Conservation (phyloP, 2,329 filamentous ascomycete genomes). For the Fusarium haematococcum region DNA sequence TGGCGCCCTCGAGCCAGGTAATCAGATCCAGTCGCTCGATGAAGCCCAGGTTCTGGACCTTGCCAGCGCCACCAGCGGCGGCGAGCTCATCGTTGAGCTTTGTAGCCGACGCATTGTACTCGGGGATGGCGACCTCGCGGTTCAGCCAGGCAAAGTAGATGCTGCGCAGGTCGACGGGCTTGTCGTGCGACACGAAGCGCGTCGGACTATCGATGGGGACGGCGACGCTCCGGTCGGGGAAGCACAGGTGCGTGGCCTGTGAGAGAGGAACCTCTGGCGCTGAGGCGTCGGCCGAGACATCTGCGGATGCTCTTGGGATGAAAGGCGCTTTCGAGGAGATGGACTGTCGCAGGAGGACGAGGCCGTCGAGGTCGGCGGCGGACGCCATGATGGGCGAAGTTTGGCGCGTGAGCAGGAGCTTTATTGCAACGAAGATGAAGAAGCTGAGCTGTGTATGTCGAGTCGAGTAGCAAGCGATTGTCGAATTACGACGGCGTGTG, state of each 20-base stretch:
- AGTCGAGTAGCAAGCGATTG: background rate
- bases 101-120: constrained; percentile 88
- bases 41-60: constrained; percentile 90
- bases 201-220: constrained; percentile 80
- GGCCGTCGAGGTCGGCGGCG: constrained; percentile 75
- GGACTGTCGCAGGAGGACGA: constrained; percentile 84
- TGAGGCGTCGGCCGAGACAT: constrained; percentile 72
- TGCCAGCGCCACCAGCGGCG: constrained; percentile 69
- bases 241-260: constrained; percentile 82
- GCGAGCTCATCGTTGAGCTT: constrained; percentile 83
- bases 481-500: constrained; percentile 3
- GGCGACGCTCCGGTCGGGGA: constrained; percentile 71
- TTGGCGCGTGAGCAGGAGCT: constrained; percentile 4
- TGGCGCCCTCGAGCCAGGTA: constrained; percentile 91
- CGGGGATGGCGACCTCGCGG: constrained; percentile 87
- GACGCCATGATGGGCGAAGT: constrained; percentile 61
- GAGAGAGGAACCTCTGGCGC: constrained; percentile 74
- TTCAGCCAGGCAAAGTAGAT: constrained; percentile 98
- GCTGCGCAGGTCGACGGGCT: constrained; percentile 86
- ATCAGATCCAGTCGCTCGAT: constrained; percentile 92
- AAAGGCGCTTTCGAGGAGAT: constrained; percentile 79
- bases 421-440: background rate
- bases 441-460: background rate
- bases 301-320: constrained; percentile 78
- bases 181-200: constrained; percentile 84